phyloP scores from a whole-genome alignment of 371 early-diverging fungal species.

The Coemansia sp. region DNA sequence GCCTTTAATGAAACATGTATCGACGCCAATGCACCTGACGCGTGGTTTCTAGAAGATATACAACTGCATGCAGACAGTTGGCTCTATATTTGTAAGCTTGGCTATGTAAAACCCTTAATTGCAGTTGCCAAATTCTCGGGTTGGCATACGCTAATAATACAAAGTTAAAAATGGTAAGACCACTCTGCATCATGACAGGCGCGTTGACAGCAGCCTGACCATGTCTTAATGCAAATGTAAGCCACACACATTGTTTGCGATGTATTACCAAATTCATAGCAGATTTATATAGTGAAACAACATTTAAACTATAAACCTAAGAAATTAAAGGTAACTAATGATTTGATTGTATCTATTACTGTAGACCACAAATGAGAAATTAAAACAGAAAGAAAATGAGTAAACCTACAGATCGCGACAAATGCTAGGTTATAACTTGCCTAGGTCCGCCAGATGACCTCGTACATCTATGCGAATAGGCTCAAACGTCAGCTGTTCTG shows the following conservation, averaged over 20 bases:
- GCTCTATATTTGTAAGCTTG: constrained; percentile 2
- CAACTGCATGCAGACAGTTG: not conserved
- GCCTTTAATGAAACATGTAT: not conserved
- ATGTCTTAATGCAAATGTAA: too few species aligned
- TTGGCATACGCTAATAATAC: too few species aligned
- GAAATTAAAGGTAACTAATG: too few species aligned
- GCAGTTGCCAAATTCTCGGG: too few species aligned
- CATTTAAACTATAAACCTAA: too few species aligned
- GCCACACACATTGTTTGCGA: too few species aligned
- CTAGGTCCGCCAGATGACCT: constrained; percentile 25
- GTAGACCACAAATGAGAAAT: not conserved
- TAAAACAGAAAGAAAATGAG: not conserved
- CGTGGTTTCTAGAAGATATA: not conserved
- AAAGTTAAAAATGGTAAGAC: too few species aligned
- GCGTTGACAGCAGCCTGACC: too few species aligned
- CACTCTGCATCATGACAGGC: too few species aligned
- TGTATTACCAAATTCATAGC: too few species aligned
- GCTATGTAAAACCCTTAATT: not conserved
- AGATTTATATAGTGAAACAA: too few species aligned
- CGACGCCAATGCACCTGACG: not conserved
- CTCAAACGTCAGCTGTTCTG: constrained; percentile 19
- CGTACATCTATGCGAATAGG: constrained; percentile 30
- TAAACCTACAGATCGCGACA: not conserved
- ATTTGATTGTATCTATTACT: too few species aligned
- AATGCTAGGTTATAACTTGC: not conserved